These are phyloP conservation scores for Pyricularia sp. DNA, from an alignment of 2,329 filamentous ascomycete species.

Conservation along the genomic window DNA sequence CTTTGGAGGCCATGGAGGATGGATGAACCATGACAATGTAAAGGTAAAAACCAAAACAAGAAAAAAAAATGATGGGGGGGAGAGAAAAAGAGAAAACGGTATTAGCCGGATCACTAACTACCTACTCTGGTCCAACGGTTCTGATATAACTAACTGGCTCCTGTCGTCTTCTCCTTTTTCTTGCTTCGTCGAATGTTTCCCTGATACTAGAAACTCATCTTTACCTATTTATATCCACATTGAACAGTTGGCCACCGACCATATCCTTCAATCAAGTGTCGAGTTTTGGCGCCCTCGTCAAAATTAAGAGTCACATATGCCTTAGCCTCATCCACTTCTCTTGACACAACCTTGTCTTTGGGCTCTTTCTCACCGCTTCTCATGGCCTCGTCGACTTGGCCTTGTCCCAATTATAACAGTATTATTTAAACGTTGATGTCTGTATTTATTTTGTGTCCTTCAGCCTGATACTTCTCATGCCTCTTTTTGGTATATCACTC, in stretches of 20 bases:
- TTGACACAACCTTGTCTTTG: constrained; percentile 2
- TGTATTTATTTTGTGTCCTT: not conserved
- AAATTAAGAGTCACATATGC: not conserved
- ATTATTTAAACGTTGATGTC: not conserved
- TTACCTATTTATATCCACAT: not conserved
- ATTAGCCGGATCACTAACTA: not conserved
- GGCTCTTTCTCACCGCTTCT: not conserved
- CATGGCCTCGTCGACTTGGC: not conserved
- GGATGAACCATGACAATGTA: not conserved
- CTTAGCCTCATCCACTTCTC: constrained; percentile 1
- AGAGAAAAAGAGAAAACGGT: not conserved
- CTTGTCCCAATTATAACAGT: not conserved
- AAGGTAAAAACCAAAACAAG: not conserved
- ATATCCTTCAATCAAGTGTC: constrained; percentile 2
- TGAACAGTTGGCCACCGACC: not conserved
- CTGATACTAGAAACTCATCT: not conserved
- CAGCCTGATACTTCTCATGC: not conserved
- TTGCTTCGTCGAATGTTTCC: not conserved
- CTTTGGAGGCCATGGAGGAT: not conserved
- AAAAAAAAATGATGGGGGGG: not conserved
- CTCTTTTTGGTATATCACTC: not conserved
- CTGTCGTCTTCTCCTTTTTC: constrained; percentile 6
- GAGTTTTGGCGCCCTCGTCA: not conserved
- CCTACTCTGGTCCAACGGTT: not conserved
- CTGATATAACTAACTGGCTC: constrained; percentile 12